A percentile compares a stretch with the other conserved stretches of the same genome.
These are phyloP conservation scores for Skeletonema potamos DNA, from an alignment of 108 stramenopile genomes.

Conservation along the genomic window DNA sequence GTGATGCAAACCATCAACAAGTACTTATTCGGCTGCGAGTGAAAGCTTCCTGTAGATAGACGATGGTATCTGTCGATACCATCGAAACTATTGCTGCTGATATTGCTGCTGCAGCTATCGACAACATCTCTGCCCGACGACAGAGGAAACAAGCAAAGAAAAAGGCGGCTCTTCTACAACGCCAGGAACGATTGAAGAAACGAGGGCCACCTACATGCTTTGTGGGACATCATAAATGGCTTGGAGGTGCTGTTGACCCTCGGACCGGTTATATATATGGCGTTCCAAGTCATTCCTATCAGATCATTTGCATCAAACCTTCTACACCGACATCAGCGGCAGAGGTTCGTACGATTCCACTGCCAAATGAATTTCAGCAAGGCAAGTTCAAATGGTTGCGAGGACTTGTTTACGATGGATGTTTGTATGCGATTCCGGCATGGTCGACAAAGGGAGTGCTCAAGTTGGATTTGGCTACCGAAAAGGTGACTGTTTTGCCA, in stretches of 20 bases:
- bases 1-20: no score
- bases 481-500: conserved; percentile 5
- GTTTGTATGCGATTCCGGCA: conserved; percentile 78
- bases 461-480: conserved; percentile 62
- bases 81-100: no score
- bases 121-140: conserved; percentile 7
- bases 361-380: conserved; percentile 46
- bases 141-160: conserved; percentile 30
- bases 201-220: background rate
- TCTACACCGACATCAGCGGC: conserved; percentile 14
- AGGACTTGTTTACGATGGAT: conserved; percentile 69
- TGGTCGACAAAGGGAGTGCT: conserved; percentile 61
- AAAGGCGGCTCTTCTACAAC: conserved; percentile 9
- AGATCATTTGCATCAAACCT: conserved; percentile 62
- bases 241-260: conserved; percentile 77
- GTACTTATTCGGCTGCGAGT: no score
- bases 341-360: conserved; percentile 56
- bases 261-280: conserved; percentile 77
- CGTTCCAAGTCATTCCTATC: conserved; percentile 62
- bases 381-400: conserved; percentile 81
- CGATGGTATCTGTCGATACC: no score
- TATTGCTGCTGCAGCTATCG: background rate
- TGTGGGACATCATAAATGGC: conserved; percentile 68
- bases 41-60: no score
- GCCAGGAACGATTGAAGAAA: background rate